A percentile compares a stretch with the other conserved stretches of the same genome.
These are phyloP conservation scores for Remersonia thermophila DNA, from an alignment of 2,329 filamentous ascomycete genomes.

Conservation along the genomic window DNA sequence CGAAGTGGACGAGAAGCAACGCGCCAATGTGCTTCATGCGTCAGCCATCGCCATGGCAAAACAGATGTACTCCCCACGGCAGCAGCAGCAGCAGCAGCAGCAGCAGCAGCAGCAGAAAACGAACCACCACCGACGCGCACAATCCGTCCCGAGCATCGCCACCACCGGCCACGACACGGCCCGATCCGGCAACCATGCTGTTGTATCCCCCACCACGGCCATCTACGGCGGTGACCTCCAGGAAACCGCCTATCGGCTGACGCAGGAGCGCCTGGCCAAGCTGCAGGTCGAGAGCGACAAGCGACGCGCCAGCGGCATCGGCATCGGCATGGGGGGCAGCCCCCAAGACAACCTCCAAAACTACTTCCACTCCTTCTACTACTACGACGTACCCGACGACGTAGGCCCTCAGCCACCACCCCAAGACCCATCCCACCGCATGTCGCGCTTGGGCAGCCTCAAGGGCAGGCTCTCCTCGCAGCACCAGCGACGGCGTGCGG, in stretches of 20 bases:
- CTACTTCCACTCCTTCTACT: conserved; percentile 44
- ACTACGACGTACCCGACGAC: no score
- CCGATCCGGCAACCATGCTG: no score
- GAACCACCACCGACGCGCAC: no score
- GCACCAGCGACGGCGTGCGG: conserved; percentile 36
- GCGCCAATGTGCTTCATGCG: conserved; percentile 60
- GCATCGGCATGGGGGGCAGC: conserved; percentile 24
- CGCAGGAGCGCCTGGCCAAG: conserved; percentile 69
- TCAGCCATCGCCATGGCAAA: conserved; percentile 84
- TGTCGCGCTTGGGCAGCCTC: conserved; percentile 29
- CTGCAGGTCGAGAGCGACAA: conserved; percentile 59
- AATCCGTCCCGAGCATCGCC: no score
- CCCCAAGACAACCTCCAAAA: conserved; percentile 40
- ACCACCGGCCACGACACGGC: no score
- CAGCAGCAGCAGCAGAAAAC: no score
- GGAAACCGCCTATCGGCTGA: conserved; percentile 75
- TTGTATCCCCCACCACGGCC: background rate
- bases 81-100: conserved; percentile 26
- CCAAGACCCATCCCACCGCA: no score
- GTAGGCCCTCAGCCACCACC: no score
- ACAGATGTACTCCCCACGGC: conserved; percentile 66
- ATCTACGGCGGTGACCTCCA: conserved; percentile 48
- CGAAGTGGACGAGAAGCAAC: conserved; percentile 62
- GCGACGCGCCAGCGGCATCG: no score
- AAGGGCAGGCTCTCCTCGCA: conserved; percentile 43